Percentiles rank a stretch among this genome's conserved stretches.
Conservation (phyloP, 2,329 filamentous ascomycete genomes). For the Trichoderma sp. region DNA sequence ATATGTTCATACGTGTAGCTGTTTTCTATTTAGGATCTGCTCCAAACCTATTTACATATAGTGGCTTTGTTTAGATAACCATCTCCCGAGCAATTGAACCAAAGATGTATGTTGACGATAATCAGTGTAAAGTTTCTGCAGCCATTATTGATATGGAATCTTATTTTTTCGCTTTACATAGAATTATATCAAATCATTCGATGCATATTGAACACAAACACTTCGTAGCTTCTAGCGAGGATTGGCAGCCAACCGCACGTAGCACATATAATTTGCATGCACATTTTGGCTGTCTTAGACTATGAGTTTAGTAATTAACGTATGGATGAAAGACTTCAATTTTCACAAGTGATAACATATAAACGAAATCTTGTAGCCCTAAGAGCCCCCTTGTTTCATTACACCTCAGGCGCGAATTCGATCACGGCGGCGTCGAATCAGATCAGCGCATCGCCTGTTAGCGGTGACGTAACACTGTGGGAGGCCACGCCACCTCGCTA, state of each 20-base stretch:
- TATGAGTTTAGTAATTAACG: background rate
- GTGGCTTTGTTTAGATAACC: too few relatives aligned
- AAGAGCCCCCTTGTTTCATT: background rate
- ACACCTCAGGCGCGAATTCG: background rate
- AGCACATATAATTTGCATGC: background rate
- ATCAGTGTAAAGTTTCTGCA: too few relatives aligned
- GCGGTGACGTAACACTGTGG: conserved; percentile 6
- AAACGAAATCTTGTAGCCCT: background rate
- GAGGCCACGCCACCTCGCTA: conserved; percentile 1
- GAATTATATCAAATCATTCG: background rate
- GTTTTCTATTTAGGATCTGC: too few relatives aligned
- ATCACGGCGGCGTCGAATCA: background rate
- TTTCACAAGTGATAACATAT: background rate
- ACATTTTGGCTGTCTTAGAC: background rate
- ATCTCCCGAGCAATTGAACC: too few relatives aligned
- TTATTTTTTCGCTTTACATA: background rate
- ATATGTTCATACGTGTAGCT: too few relatives aligned
- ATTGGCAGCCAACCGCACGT: background rate
- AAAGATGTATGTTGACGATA: too few relatives aligned
- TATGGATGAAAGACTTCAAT: background rate
- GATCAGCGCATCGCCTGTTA: background rate
- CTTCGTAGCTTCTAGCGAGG: background rate
- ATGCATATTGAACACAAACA: background rate
- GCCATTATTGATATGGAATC: background rate
- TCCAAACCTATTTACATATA: too few relatives aligned